A percentile compares a stretch with the other conserved stretches of the same genome.
Evolutionary conservation across 495 filamentous ascomycete species (phyloP).

Genomic region (Penicillium pancosmium): DNA sequence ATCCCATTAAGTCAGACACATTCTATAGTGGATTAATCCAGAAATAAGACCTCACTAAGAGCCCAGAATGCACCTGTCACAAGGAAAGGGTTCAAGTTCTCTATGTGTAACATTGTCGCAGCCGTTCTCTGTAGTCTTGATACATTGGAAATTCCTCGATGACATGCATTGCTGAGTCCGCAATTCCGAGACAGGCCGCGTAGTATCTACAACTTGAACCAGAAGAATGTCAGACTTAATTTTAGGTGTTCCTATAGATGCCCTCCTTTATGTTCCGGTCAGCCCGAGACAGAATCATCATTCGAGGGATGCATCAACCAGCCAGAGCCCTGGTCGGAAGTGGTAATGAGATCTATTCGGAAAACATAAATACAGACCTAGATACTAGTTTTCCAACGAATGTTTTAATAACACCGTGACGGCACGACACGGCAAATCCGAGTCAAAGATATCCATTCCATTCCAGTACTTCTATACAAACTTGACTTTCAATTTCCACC

Average conservation of each 20-base stretch:
- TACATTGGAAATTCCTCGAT: constrained; percentile 3
- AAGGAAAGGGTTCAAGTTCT: too few species aligned
- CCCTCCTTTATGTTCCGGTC: background rate
- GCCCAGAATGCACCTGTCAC: too few species aligned
- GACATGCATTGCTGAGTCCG: constrained; percentile 3
- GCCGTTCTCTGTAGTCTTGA: background rate
- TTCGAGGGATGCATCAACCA: background rate
- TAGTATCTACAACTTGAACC: background rate
- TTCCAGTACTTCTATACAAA: too few species aligned
- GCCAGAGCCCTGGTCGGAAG: background rate
- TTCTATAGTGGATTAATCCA: too few species aligned
- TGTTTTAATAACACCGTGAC: too few species aligned
- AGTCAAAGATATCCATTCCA: too few species aligned
- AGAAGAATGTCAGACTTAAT: constrained; percentile 2
- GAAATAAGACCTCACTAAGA: too few species aligned
- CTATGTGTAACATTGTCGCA: too few species aligned
- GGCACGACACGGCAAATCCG: too few species aligned
- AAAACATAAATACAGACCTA: background rate
- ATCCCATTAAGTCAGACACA: too few species aligned
- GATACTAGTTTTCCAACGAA: background rate
- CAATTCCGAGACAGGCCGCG: background rate
- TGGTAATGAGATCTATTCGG: background rate
- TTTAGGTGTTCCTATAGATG: background rate
- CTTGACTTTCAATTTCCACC: background rate
- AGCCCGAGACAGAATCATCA: constrained; percentile 3